Percentiles rank a stretch among this genome's conserved stretches.
Evolutionary conservation across 768 basidiomycete species (phyloP).

Genomic region (Lactarius pseudohatsudake): DNA sequence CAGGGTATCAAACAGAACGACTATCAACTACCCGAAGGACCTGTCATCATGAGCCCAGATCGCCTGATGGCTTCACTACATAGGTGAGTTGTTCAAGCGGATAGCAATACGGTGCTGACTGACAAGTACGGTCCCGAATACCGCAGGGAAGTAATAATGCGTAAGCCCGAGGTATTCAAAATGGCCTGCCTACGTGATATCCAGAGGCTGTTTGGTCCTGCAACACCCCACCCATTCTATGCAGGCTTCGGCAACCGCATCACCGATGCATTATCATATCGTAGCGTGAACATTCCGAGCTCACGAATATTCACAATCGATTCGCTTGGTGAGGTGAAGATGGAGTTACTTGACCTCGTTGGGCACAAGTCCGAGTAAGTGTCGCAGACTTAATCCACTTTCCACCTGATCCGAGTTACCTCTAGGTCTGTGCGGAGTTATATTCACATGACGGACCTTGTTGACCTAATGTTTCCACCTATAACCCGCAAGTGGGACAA

Average conservation of each 20-base stretch:
- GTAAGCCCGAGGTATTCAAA: constrained; percentile 99
- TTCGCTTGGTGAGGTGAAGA: constrained; percentile 91
- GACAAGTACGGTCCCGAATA: neutral
- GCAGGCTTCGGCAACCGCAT: constrained; percentile 98
- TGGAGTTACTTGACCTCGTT: constrained; percentile 93
- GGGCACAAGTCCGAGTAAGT: constrained; percentile 95
- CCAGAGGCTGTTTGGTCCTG: constrained; percentile 80
- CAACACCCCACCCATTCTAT: constrained; percentile 78
- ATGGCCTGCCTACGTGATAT: constrained; percentile 99
- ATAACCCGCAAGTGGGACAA: constrained; percentile 86
- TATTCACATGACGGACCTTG: constrained; percentile 99
- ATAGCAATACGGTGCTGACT: neutral
- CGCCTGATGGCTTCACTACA: constrained; percentile 91
- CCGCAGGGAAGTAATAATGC: constrained; percentile 92
- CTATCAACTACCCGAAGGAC: constrained; percentile 95
- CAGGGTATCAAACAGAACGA: constrained; percentile 94
- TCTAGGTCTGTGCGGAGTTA: constrained; percentile 53
- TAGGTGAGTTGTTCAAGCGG: constrained; percentile 54
- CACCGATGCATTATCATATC: constrained; percentile 97
- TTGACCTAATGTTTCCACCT: constrained; percentile 99
- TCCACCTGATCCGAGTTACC: neutral
- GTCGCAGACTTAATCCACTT: neutral
- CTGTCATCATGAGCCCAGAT: constrained; percentile 99
- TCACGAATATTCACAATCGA: constrained; percentile 97
- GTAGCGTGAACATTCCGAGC: constrained; percentile 92